Evolutionary conservation across 2,329 filamentous ascomycete genomes (phyloP), one percentile per base, ranked within the genome.

Genomic region (Raffaelea deltoideospora): DNA sequence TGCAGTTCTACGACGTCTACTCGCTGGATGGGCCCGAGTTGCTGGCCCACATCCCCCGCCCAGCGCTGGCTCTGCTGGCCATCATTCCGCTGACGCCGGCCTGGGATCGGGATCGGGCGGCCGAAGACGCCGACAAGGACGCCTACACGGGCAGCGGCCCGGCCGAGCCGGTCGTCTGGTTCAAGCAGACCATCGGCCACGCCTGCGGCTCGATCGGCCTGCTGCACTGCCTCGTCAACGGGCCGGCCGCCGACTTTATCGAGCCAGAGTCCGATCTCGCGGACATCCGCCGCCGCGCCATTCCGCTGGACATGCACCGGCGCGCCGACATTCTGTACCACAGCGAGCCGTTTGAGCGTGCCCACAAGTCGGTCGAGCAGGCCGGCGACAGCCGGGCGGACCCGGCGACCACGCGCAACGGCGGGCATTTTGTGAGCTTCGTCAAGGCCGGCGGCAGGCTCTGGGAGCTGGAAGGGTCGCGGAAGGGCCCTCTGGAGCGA

Each of bases 1-100:
- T 92, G 14, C 65, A 68, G 47, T 92, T 90, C 65, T 73, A 84
- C 57, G 84, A 92, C 54, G 79, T 92, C 54, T 88, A 74, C 64
- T 80, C 74, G 47, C 72, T 92, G 50, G 76, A 84, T 53, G 82
- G 90, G 31, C 72, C 79, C 0, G 70, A 78, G 20, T 69, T 88
- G n/a, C 67, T 90, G 43, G 68, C 72, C 38, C 76, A 86, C 54
- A 71, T 86, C 8, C 83, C 84, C 0, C 78, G 83, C 10, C 84
- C 84, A 11, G 78, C 73, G 5, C 63, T 81, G 45, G 83, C 83
- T 14, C 70, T 90, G 24, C 72, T 93, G 37, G 76, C 88, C 54
- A 83, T 90, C 52, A 81, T 85, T 46, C 83, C 83, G 14, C 64
- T 79, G 39, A 77, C 68, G 9, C 41, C 46, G 10, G 41, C 53